phyloP scores from a whole-genome alignment of 441 rosid species.

The Brassica hybrid region DNA sequence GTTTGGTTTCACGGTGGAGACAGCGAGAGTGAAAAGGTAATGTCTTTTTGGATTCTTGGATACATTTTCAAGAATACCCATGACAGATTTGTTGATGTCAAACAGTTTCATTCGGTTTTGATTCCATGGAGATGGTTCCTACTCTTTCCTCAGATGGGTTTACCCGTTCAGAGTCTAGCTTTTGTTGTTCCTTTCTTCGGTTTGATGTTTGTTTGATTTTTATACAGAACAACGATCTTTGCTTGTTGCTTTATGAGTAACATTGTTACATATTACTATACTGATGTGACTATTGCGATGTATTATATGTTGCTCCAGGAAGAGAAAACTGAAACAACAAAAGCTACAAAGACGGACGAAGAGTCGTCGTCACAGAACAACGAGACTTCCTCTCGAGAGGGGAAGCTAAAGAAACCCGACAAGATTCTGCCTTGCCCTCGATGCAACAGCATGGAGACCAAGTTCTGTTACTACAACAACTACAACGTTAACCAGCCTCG shows the following conservation, averaged over 20 bases:
- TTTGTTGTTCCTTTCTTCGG: too few relatives aligned
- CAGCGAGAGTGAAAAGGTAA: constrained; percentile 49
- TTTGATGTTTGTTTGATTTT: too few relatives aligned
- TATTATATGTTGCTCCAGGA: too few relatives aligned
- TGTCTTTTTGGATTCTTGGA: background rate
- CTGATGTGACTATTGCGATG: background rate
- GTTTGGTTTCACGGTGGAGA: constrained; percentile 21
- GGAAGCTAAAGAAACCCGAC: constrained; percentile 64
- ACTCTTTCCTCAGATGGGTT: too few relatives aligned
- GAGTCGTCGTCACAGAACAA: constrained; percentile 45
- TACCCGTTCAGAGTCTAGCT: too few relatives aligned
- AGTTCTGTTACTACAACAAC: constrained; percentile 79
- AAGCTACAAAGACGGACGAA: constrained; percentile 44
- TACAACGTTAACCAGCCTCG: too few relatives aligned
- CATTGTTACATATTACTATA: too few relatives aligned
- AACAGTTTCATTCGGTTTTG: background rate
- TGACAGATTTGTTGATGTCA: too few relatives aligned
- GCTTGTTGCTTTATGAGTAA: too few relatives aligned
- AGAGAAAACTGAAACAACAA: constrained; percentile 35
- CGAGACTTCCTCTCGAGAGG: constrained; percentile 52
- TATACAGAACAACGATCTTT: too few relatives aligned
- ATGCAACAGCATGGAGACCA: constrained; percentile 74
- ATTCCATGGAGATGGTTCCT: too few relatives aligned
- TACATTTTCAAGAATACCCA: constrained; percentile 25
- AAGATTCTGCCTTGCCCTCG: constrained; percentile 73